These are phyloP conservation scores for Gossypium schwendimanii DNA, from an alignment of 441 rosid genomes.

Conservation along the genomic window DNA sequence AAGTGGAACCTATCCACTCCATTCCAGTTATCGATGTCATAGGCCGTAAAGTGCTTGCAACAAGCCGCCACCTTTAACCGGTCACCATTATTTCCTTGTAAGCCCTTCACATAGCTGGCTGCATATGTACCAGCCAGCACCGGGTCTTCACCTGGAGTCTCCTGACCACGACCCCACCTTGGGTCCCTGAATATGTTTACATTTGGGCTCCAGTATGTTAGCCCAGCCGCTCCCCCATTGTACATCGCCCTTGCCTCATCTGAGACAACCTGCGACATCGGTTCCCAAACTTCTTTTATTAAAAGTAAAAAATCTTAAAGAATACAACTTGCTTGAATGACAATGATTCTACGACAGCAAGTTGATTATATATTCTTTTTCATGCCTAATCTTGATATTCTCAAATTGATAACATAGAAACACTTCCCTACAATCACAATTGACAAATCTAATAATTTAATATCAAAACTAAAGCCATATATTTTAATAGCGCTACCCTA, in stretches of 20 bases:
- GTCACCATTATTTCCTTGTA: constrained; percentile 63
- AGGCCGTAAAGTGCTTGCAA: constrained; percentile 90
- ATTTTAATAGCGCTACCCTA: not conserved
- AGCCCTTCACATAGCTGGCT: constrained; percentile 69
- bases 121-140: constrained; percentile 69
- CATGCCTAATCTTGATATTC: not conserved
- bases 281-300: not conserved
- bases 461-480: not conserved
- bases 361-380: not conserved
- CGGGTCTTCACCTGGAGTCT: constrained; percentile 96
- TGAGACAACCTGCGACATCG: constrained; percentile 68
- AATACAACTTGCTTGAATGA: not conserved
- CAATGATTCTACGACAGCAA: not conserved
- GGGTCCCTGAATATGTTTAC: constrained; percentile 90
- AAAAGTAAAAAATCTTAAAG: constrained; percentile 2
- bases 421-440: not conserved
- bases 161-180: constrained; percentile 96
- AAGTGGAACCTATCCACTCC: constrained; percentile 86
- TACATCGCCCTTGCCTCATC: constrained; percentile 97
- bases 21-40: constrained; percentile 91
- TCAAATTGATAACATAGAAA: not conserved
- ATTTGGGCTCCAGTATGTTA: constrained; percentile 94
- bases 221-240: constrained; percentile 81
- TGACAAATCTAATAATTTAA: not conserved
- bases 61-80: constrained; percentile 87